Conservation (phyloP, 129 eudicot genomes). For the Lactuca sativa region DNA sequence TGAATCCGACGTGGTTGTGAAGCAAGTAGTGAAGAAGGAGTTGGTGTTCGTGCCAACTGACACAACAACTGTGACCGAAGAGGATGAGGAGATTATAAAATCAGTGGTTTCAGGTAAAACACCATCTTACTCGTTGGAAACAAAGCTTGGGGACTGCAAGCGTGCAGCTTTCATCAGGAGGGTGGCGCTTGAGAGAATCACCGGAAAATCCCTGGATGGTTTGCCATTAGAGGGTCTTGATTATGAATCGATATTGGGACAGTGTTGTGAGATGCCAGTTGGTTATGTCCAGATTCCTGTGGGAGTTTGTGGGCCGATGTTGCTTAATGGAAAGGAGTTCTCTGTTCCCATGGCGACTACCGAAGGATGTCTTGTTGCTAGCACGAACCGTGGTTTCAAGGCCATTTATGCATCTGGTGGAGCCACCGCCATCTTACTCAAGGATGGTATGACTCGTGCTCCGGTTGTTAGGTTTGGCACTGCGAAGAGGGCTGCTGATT, state of each 20-base stretch:
- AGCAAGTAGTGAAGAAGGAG: conserved; percentile 12
- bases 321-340: conserved; percentile 57
- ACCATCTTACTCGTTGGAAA: conserved; percentile 58
- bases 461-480: conserved; percentile 72
- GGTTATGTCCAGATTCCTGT: conserved; percentile 78
- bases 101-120: conserved; percentile 41
- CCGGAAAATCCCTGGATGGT: conserved; percentile 55
- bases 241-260: conserved; percentile 75
- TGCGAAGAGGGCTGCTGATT: conserved; percentile 71
- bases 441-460: conserved; percentile 78
- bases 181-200: conserved; percentile 54
- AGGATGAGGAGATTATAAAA: conserved; percentile 46
- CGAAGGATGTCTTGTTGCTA: conserved; percentile 79
- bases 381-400: conserved; percentile 75
- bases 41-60: not conserved
- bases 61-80: conserved; percentile 14
- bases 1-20: not conserved
- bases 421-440: conserved; percentile 53
- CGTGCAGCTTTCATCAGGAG: conserved; percentile 55
- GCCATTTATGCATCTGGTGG: conserved; percentile 70
- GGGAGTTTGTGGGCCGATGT: conserved; percentile 60
- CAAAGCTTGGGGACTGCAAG: conserved; percentile 59
- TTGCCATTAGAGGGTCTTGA: conserved; percentile 66
- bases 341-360: conserved; percentile 86
- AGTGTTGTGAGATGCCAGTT: conserved; percentile 86